These are phyloP conservation scores for Boletus rubropictus DNA, from an alignment of 768 basidiomycete genomes.

Conservation along the genomic window DNA sequence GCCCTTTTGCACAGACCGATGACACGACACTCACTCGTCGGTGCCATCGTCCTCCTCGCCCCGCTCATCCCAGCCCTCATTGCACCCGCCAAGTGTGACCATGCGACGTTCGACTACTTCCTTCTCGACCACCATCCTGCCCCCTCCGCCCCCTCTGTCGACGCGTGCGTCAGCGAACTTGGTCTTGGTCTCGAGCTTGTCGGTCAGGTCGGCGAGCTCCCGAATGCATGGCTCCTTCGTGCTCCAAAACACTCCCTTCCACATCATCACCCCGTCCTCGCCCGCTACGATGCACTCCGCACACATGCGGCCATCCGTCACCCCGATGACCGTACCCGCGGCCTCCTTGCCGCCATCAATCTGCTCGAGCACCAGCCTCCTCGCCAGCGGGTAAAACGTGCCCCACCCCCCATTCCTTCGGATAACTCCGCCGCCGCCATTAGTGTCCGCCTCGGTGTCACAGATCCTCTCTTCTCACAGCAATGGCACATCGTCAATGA, in stretches of 20 bases:
- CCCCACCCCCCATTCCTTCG: slow-evolving; percentile 54
- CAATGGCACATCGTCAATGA: slow-evolving; percentile 98
- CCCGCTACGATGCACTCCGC: slow-evolving; percentile 43
- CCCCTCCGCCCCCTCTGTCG: slow-evolving; percentile 47
- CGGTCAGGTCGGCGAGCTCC: slow-evolving; percentile 80
- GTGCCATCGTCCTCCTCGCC: slow-evolving; percentile 7
- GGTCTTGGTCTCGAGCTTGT: slow-evolving; percentile 83
- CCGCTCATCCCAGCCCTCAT: not conserved
- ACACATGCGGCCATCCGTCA: slow-evolving; percentile 27
- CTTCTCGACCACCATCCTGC: slow-evolving; percentile 60
- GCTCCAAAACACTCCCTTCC: slow-evolving; percentile 32
- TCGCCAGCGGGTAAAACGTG: slow-evolving; percentile 67
- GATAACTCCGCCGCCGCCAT: slow-evolving; percentile 38
- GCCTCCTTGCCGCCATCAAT: slow-evolving; percentile 51
- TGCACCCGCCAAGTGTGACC: slow-evolving; percentile 38
- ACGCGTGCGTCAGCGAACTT: slow-evolving; percentile 53
- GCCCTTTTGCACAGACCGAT: slow-evolving; percentile 4
- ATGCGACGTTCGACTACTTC: slow-evolving; percentile 77
- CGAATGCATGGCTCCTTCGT: slow-evolving; percentile 79
- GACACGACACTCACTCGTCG: slow-evolving; percentile 10
- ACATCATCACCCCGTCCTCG: slow-evolving; percentile 36
- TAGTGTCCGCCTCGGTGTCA: slow-evolving; percentile 58
- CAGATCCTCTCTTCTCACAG: slow-evolving; percentile 73
- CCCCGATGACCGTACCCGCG: slow-evolving; percentile 36
- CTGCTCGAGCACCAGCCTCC: slow-evolving; percentile 57